Evolutionary conservation across 2,329 filamentous ascomycete genomes (phyloP), one percentile per base, ranked within the genome.

Genomic region (Curvularia hawaiiensis): DNA sequence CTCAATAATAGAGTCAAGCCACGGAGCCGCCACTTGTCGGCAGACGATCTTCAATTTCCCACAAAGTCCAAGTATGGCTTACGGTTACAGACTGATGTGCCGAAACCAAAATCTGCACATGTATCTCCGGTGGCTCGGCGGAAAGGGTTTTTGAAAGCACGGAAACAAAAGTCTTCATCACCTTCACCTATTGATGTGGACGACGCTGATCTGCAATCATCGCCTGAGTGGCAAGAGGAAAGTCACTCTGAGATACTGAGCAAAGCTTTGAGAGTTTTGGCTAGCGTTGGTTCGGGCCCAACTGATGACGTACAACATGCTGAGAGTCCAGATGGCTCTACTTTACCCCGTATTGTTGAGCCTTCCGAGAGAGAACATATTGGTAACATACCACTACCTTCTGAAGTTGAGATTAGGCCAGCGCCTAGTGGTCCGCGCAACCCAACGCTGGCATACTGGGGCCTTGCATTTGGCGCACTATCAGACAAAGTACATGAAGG

Each of bases 311-410:
- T 28, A 10, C 18, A 45, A 40, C 14, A 24, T 35, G 2, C 20
- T 39, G 43, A 18, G 9, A 30, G 10, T 14, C 20, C 31, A 6
- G 10, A 46, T 24, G 40, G 35, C 11, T 28, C 9, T 38, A 24
- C 59, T 3, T 18, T 66, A 11, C 65, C 66, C 12, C 50, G 26
- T 16, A 64, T 69, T 20, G 54, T 67, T 33, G 62, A 68, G 12
- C 60, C 69, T 1, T 14, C 51, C 0, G 38, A 56, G 6, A 47
- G 56, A 26, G 51, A 57, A 10, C 43, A 59, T 4, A 41, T 66
- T 28, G 69, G 68, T 39, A 59, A 67, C n/a, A 66, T 70, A 41
- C 38, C 59, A 18, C 52, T 72, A 10, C 66, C 68, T 9, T 54
- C 64, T 8, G 62, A 61, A n/a, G 38, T 64, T 3, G 70, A 72